Conservation (phyloP, 1,284 basidiomycete species). For the Leccinum griseonigrum region DNA sequence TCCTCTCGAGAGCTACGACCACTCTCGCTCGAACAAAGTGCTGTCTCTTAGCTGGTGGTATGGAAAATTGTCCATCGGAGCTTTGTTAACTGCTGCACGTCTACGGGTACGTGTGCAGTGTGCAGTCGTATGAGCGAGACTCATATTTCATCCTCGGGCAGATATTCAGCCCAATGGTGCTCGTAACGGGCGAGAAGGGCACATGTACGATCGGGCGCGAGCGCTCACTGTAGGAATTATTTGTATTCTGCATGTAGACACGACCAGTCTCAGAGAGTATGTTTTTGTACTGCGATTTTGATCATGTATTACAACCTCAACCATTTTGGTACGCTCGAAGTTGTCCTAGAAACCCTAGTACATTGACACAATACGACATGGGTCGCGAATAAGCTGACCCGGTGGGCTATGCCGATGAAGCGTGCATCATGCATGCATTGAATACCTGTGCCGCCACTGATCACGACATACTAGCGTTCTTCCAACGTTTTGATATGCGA, state of each 20-base stretch:
- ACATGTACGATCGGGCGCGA: neutral
- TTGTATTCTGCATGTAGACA: neutral
- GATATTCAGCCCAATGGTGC: conserved; percentile 11
- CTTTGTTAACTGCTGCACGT: conserved; percentile 11
- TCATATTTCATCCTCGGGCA: neutral
- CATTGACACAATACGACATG: neutral
- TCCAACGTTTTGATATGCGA: neutral
- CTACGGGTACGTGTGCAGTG: neutral
- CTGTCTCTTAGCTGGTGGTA: conserved; percentile 15
- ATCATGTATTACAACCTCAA: neutral
- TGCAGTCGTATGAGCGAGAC: neutral
- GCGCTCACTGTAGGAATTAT: neutral
- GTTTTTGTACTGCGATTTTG: neutral
- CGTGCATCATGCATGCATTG: neutral
- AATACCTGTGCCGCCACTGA: neutral
- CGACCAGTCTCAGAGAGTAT: neutral
- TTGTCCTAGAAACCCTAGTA: neutral
- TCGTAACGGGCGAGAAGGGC: conserved; percentile 7
- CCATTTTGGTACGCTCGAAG: neutral
- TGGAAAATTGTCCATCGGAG: conserved; percentile 9
- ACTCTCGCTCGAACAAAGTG: neutral
- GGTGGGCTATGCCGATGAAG: neutral
- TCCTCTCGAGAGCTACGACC: conserved; percentile 6
- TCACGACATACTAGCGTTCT: neutral
- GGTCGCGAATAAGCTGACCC: neutral